phyloP scores from a whole-genome alignment of 2,329 filamentous ascomycete genomes.

The Cryphonectria japonica region DNA sequence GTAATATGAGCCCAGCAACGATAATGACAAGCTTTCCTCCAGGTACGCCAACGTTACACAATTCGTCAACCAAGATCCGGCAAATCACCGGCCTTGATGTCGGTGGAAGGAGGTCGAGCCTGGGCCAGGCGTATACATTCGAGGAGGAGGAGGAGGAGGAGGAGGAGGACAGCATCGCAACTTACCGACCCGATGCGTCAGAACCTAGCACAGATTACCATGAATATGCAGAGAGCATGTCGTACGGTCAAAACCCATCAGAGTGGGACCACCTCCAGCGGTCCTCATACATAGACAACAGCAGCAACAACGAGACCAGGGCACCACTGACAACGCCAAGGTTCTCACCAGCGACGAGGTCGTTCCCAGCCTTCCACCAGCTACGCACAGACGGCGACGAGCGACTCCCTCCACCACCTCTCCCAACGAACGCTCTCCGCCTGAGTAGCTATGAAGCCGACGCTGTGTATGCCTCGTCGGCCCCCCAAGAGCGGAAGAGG shows the following conservation, averaged over 20 bases:
- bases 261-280: not conserved
- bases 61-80: slow-evolving; percentile 45
- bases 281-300: slow-evolving; percentile 12
- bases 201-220: slow-evolving; percentile 30
- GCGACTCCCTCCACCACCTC: not conserved
- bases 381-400: not conserved
- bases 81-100: slow-evolving; percentile 48
- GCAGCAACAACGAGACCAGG: slow-evolving; percentile 9
- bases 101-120: slow-evolving; percentile 28
- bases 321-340: slow-evolving; percentile 15
- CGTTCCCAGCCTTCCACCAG: not conserved
- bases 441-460: slow-evolving; percentile 6
- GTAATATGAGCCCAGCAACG: slow-evolving; percentile 22
- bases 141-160: slow-evolving; percentile 19
- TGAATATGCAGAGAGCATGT: slow-evolving; percentile 28
- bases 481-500: not conserved
- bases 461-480: not conserved
- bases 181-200: slow-evolving; percentile 27
- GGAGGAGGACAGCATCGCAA: slow-evolving; percentile 21
- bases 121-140: slow-evolving; percentile 12
- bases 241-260: slow-evolving; percentile 23
- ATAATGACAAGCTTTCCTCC: slow-evolving; percentile 12
- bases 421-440: not conserved
- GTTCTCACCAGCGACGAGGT: not conserved
- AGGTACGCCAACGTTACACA: slow-evolving; percentile 35